Evolutionary conservation across 2,329 filamentous ascomycete genomes (phyloP).

Genomic region (Paraconiothyrium brasiliense): DNA sequence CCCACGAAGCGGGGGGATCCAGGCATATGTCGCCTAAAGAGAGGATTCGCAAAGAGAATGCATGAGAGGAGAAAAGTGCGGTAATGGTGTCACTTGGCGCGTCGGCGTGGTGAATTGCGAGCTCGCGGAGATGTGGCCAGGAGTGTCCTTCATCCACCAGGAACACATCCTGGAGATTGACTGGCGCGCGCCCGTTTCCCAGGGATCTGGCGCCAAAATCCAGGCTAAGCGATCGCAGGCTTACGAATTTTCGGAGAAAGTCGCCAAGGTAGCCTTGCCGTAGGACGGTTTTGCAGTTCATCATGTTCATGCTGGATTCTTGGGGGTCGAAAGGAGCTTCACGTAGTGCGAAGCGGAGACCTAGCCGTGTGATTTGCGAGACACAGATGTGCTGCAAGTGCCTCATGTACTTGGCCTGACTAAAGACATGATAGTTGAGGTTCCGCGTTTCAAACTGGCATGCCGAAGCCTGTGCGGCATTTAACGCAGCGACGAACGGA

Average conservation of each 20-base stretch:
- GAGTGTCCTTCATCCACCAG: neutral
- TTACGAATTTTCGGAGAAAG: conserved; percentile 4
- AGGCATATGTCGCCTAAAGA: conserved; percentile 7
- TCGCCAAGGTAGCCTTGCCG: neutral
- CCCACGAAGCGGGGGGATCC: conserved; percentile 10
- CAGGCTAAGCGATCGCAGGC: conserved; percentile 1
- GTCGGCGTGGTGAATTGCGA: conserved; percentile 5
- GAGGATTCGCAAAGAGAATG: neutral
- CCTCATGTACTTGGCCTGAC: neutral
- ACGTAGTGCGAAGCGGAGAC: neutral
- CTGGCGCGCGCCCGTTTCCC: conserved; percentile 7
- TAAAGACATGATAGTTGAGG: conserved; percentile 1
- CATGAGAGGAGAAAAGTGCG: neutral
- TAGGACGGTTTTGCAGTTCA: conserved; percentile 7
- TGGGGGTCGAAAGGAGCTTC: neutral
- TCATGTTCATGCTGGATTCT: conserved; percentile 11
- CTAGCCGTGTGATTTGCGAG: conserved; percentile 1
- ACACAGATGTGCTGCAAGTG: neutral
- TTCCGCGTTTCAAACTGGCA: neutral
- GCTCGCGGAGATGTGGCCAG: neutral
- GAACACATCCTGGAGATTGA: conserved; percentile 1
- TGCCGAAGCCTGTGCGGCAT: neutral
- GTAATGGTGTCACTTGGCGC: neutral
- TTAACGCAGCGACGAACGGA: neutral
- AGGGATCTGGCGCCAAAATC: neutral